phyloP scores from a whole-genome alignment of 2,329 filamentous ascomycete genomes.

The Xenosphaeropsis pyriputrescens region DNA sequence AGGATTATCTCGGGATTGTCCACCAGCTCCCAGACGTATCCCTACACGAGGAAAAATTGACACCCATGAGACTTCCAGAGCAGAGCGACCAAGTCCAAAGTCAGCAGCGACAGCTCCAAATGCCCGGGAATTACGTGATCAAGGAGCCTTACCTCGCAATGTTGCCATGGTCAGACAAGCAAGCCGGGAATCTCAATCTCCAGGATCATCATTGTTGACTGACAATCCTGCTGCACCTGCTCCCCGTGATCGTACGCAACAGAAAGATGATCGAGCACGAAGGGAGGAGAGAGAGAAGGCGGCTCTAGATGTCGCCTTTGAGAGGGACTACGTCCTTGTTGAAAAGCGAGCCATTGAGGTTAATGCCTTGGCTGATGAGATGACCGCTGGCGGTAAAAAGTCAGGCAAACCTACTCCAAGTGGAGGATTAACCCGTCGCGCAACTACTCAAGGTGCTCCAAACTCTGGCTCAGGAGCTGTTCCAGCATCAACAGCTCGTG shows the following conservation, averaged over 20 bases:
- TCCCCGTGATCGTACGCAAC: conserved; percentile 23
- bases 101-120: conserved; percentile 33
- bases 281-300: conserved; percentile 46
- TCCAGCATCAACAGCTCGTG: conserved; percentile 50
- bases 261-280: conserved; percentile 28
- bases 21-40: conserved; percentile 3
- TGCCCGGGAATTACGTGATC: conserved; percentile 21
- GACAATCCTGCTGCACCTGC: conserved; percentile 17
- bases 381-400: conserved; percentile 56
- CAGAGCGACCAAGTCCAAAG: conserved; percentile 14
- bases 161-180: conserved; percentile 2
- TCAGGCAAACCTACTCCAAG: conserved; percentile 34
- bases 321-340: conserved; percentile 89
- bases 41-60: conserved; percentile 6
- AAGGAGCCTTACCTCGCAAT: conserved; percentile 1
- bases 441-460: conserved; percentile 63
- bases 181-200: conserved; percentile 19
- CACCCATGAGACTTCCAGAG: background rate
- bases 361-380: conserved; percentile 90
- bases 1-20: background rate
- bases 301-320: conserved; percentile 77
- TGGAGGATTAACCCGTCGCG: conserved; percentile 54
- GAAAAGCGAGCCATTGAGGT: conserved; percentile 94
- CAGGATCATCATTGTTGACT: conserved; percentile 20
- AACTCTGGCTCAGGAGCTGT: conserved; percentile 56